Base-by-base conservation (phyloP, 371 early-diverging fungal genomes). In the Mortierella sp. region DNA sequence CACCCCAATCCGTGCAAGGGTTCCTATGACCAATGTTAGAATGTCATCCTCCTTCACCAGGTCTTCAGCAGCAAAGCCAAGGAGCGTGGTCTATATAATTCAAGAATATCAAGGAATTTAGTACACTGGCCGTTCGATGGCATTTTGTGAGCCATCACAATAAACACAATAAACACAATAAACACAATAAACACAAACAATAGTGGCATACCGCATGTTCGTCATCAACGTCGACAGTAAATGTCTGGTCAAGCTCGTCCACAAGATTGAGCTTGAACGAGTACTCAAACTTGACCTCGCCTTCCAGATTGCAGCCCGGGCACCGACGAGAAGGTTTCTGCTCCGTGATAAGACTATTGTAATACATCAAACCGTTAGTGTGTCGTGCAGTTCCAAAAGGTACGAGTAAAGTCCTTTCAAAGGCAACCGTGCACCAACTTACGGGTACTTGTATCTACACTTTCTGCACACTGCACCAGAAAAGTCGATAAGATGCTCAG, bases 191-290 rank as follows among this genome's bases (percentile, higher is more conserved):
- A 24, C 43, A 60, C 10, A 14, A 24, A 35, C 35, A 35, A 35
- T 2, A 35, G 35, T 24, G 38, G 58, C 80, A 68, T 80, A 83
- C 84, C 32, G 76, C 80, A 32, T 60, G 49, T 1, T 74, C 70
- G 29, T 80, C 49, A n/a, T 80, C 80, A 14, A 83, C 75, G 35
- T 74, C 46, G 11, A 75, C 84, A 18, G 58, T 21, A 43, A 55
- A 71, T 0, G 11, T 29, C 75, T 83, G 84, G 3, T 54, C 48
- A 24, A 83, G 29, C 18, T 80, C 80, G 41, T 83, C 84, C 48
- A 29, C 24, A 3, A 83, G 46, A 27, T 29, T 56, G 38, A 83
- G 68, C 60, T 48, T 68, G 78, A 83, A 83, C 0, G 32, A 11
- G 54, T 77, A 75, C 10, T 77, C 68, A 38, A 74, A 80, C 6